Base-by-base conservation (phyloP, 345 rosid species). In the Moricandia arvensis region DNA sequence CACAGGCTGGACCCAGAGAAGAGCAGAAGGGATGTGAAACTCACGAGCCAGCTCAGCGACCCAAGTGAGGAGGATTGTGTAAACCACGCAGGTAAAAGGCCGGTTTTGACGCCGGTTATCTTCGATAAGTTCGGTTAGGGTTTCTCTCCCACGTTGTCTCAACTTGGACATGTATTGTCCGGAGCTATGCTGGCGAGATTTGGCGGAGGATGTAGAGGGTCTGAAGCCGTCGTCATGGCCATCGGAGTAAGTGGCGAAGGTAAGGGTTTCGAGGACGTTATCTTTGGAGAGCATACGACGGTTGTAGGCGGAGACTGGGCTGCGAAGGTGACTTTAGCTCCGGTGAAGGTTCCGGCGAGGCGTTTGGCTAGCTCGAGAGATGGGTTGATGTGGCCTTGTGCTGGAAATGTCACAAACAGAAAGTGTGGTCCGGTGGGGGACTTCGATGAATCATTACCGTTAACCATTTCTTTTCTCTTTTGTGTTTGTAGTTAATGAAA, bases 1-100 rank as follows among this genome's bases (percentile, higher is more conserved):
- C 2, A 91, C 83, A 0, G 93, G 88, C 29, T 90, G 93, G 51
- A 73, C 77, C 93, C 96, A 90, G 2, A 90, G 83, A 16, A 83
- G 83, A 1, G 82, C 72, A 0, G 81, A 59, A 5, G 87, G 91
- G 3, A 88, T 45, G 34, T 79, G 66, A 16, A 74, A 35, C 6
- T 66, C 80, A 65, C 81, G 83, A 11, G 93, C 91, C 38, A 83
- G 81, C 24, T 21, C 24, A 21, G 24, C 24, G 24, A 21, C 24
- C 24, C 90, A 90, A 0, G 87, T 85, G 37, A 88, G 75, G 1
- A 88, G 78, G 5, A 84, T 2, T 0, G 83, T 84, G 86, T 84
- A 85, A 9, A 86, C 79, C 64, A 90, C 7, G 57, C 84, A 75
- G 3, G 80, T 69, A 11, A 85, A 55, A 1, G 82, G 82, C 1